phyloP scores from a whole-genome alignment of 75 land plant species.

The Cryptomeria japonica region DNA sequence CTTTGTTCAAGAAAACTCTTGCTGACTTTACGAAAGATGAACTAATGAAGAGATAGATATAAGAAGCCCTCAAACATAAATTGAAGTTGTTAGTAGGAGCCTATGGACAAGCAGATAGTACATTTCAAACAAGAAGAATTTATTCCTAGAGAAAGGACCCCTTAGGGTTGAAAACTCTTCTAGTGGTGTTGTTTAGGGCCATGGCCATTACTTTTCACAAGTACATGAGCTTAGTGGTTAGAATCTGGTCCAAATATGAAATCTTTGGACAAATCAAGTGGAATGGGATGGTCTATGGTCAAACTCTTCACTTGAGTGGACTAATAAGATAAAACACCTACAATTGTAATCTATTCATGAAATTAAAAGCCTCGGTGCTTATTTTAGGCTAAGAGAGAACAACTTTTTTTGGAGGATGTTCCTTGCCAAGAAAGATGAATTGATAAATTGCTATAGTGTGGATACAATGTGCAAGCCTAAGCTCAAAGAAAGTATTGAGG shows the following conservation, averaged over 20 bases:
- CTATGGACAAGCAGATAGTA: slow-evolving; percentile 93
- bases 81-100: slow-evolving; percentile 96
- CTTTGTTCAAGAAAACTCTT: slow-evolving; percentile 97
- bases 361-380: too few species aligned
- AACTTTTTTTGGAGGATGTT: too few species aligned
- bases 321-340: slow-evolving; percentile 87
- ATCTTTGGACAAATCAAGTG: slow-evolving; percentile 99
- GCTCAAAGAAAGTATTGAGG: too few species aligned
- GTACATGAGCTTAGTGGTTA: slow-evolving; percentile 97
- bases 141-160: slow-evolving; percentile 95
- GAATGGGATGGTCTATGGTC: slow-evolving; percentile 99
- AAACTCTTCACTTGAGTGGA: slow-evolving; percentile 94
- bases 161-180: slow-evolving; percentile 92
- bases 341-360: slow-evolving; percentile 90
- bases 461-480: too few species aligned
- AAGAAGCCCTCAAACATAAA: slow-evolving; percentile 85
- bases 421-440: too few species aligned
- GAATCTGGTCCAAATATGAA: slow-evolving; percentile 95
- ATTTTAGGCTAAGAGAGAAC: too few species aligned
- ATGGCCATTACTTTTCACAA: slow-evolving; percentile 95
- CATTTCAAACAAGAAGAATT: slow-evolving; percentile 97
- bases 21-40: slow-evolving; percentile 99
- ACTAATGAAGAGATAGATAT: slow-evolving; percentile 99
- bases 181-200: slow-evolving; percentile 97
- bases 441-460: too few species aligned